phyloP scores from a whole-genome alignment of 306 rosid species.

The Clitoria ternatea region DNA sequence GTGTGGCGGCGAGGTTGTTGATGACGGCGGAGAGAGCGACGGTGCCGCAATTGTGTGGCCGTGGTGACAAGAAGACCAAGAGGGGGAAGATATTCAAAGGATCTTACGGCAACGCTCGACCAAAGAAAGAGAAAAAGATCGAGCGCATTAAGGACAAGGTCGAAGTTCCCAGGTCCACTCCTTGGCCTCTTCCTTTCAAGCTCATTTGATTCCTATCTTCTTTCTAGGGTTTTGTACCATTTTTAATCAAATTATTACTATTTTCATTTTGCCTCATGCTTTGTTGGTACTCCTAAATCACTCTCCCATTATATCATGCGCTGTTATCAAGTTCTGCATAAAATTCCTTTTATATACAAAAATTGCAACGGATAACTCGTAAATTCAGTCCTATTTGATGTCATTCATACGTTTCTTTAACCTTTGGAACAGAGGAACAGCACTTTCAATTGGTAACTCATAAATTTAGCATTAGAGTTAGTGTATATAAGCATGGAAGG shows the following conservation, averaged over 20 bases:
- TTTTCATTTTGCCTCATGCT: not conserved
- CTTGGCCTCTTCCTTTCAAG: constrained; percentile 99
- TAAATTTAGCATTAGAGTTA: not conserved
- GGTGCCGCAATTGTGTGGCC: constrained; percentile 63
- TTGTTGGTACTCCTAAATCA: no score
- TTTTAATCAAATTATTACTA: not conserved
- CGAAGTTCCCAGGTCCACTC: constrained; percentile 96
- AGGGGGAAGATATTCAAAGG: constrained; percentile 93
- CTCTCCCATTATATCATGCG: no score
- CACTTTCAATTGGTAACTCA: not conserved
- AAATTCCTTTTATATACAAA: no score
- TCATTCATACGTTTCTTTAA: not conserved
- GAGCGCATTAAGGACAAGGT: constrained; percentile 88
- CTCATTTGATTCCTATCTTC: constrained; percentile 54
- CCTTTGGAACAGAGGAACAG: not conserved
- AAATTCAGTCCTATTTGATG: no score
- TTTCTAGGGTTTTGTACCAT: constrained; percentile 19
- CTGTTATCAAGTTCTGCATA: no score
- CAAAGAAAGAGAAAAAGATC: constrained; percentile 87
- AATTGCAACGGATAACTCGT: no score
- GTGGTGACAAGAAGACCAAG: constrained; percentile 93
- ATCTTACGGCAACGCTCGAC: constrained; percentile 72
- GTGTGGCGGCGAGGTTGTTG: constrained; percentile 51
- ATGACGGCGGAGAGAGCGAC: constrained; percentile 33
- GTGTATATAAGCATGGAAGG: not conserved